Evolutionary conservation across 1,284 basidiomycete genomes (phyloP).

Genomic region (Tausonia pullulans): DNA sequence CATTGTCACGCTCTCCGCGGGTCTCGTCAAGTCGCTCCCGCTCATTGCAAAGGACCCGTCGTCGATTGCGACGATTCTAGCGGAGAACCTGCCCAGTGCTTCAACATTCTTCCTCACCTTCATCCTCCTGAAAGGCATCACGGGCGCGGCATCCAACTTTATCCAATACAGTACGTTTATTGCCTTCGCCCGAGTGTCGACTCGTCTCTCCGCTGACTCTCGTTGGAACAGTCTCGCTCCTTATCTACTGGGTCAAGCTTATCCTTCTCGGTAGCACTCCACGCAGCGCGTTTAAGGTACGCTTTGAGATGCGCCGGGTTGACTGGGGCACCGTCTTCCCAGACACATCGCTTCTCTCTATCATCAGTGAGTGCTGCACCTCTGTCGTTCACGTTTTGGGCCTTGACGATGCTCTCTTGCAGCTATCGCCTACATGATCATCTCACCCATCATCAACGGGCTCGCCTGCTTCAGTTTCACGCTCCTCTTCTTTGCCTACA

Average conservation of each 20-base stretch:
- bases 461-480: constrained; percentile 74
- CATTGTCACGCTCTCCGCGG: constrained; percentile 55
- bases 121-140: constrained; percentile 41
- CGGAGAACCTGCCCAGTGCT: constrained; percentile 52
- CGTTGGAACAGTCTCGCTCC: constrained; percentile 36
- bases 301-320: constrained; percentile 29
- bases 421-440: constrained; percentile 69
- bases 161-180: constrained; percentile 13
- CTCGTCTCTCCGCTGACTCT: constrained; percentile 32
- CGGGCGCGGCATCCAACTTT: constrained; percentile 30
- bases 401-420: constrained; percentile 16
- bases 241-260: constrained; percentile 55
- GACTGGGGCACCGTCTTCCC: constrained; percentile 75
- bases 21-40: constrained; percentile 43
- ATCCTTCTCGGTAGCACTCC: constrained; percentile 40
- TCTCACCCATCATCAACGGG: constrained; percentile 89
- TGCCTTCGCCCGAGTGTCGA: not conserved
- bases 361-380: constrained; percentile 52
- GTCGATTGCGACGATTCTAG: constrained; percentile 43
- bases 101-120: constrained; percentile 72
- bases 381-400: constrained; percentile 32
- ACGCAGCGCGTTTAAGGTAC: constrained; percentile 31
- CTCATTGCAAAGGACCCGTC: constrained; percentile 43
- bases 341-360: constrained; percentile 55
- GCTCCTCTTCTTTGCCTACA: constrained; percentile 73